Evolutionary conservation across 23 red algal species (phyloP), one percentile per base, ranked within the genome.

Genomic region (Gracilaria domingensis): DNA sequence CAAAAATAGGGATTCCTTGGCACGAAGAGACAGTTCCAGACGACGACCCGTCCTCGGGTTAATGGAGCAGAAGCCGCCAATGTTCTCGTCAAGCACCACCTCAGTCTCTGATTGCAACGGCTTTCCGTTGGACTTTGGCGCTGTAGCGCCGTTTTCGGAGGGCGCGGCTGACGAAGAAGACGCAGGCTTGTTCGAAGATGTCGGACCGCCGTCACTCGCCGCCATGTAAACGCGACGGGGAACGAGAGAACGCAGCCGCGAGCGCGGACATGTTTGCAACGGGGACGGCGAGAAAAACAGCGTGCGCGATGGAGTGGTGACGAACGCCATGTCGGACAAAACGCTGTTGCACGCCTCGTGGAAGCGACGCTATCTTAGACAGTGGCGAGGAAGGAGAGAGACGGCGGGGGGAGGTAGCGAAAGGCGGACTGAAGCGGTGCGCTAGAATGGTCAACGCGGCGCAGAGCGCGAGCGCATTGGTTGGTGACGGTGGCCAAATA

Each of bases 1-100:
- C 23, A 99, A 47, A 85, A 96, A 99, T 18, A 99, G 70, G 3
- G 71, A 33, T 75, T 99, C 97, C 80, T 99, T 99, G 42, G 96
- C 97, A 12, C 48, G 70, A 12, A 94, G 38, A 29, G 92, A 80
- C 56, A 87, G 57, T 49, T 96, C 95, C 5, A 83, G 49, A 34
- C 90, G 89, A 56, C 90, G 82, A 11, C 96, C 96, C 0, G 92
- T 95, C 35, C 87, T 84, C 11, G 92, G 92, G 44, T 93, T 91
- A 57, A 95, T 89, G 53, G 76, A 83, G 67, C 92, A 95, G 38
- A 94, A 98, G 14, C 89, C 96, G 60, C 37, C 88, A 47, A 98
- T 87, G 82, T 97, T 97, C 44, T 87, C 70, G 84, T 94, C 92
- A 34, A 94, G 49, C 32, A 94, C 62, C 32, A 94, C 73, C 17